Base-by-base conservation (phyloP, 2,329 filamentous ascomycete species). In the Pseudocercospora crystallina region DNA sequence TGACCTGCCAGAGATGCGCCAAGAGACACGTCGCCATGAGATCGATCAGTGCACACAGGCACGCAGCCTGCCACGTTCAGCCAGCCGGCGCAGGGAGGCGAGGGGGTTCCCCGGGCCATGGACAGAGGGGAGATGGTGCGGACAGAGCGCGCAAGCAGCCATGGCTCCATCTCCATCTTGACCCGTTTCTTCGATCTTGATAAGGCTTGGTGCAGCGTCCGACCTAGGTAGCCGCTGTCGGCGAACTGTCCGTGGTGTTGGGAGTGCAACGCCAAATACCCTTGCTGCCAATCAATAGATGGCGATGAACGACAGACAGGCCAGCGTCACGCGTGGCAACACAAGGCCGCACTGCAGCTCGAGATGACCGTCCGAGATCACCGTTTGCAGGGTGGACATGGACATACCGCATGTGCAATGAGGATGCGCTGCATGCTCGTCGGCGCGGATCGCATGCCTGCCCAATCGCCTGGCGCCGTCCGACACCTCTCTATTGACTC, bases 181-280 rank as follows among this genome's bases (percentile, higher is more conserved):
- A 26, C 20, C 20, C 20, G 20, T 26, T 26, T 26, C 20, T 7
- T 43, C 36, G 51, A 46, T 53, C 45, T 36, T 37, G 43, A 46
- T 53, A 40, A 51, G 51, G 51, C 49, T 41, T 43, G 41, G 49
- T 56, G 56, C 53, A 53, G 53, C 51, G 51, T 47, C 41, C 37
- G 40, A 45, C 32, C 42, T 44, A 26, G 20, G 20, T 26, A 26
- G 4, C 20, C 20, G 7, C 20, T 26, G 20, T 26, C 7, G 20
- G 20, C 20, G 20, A 26, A 26, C 20, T 38, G 51, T 26, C 57
- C 57, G 48, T 48, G 36, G 57, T 30, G 44, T 42, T 51, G 55
- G 50, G 47, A 54, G 51, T 43, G 55, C 54, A 46, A 53, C 50
- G 26, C 33, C 48, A 35, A 36, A 20, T n/a, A 59, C 47, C 53